Evolutionary conservation across 306 rosid genomes (phyloP).

Genomic region (Malus asiatica): DNA sequence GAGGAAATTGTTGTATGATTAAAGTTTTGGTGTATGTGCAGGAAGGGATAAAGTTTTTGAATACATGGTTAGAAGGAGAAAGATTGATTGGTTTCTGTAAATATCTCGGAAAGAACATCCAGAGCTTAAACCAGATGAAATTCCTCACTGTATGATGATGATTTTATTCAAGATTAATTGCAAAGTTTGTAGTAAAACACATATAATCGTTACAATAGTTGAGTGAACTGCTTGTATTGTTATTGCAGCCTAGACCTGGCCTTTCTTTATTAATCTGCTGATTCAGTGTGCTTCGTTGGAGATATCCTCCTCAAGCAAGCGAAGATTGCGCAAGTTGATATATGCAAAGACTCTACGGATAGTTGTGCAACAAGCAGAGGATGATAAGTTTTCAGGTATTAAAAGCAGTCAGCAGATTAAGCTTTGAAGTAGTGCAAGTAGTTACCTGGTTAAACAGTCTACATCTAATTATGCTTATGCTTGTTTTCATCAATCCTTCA

Average conservation of each 20-base stretch:
- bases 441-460: neutral
- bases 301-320: conserved; percentile 72
- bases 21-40: conserved; percentile 10
- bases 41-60: conserved; percentile 83
- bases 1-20: neutral
- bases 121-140: conserved; percentile 61
- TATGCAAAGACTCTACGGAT: conserved; percentile 76
- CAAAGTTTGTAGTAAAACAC: neutral
- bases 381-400: conserved; percentile 64
- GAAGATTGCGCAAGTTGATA: conserved; percentile 56
- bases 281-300: conserved; percentile 64
- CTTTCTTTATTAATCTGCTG: conserved; percentile 60
- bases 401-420: neutral
- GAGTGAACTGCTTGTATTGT: conserved; percentile 7
- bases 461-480: neutral
- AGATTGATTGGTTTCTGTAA: conserved; percentile 55
- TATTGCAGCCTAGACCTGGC: conserved; percentile 94
- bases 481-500: conserved; percentile 27
- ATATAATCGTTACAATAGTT: neutral
- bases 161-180: neutral
- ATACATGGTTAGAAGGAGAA: conserved; percentile 92
- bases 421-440: neutral
- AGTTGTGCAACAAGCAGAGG: conserved; percentile 73
- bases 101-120: conserved; percentile 55
- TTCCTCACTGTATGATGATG: conserved; percentile 53